Conservation (phyloP, 1,284 basidiomycete species). For the Austropuccinia psidii region DNA sequence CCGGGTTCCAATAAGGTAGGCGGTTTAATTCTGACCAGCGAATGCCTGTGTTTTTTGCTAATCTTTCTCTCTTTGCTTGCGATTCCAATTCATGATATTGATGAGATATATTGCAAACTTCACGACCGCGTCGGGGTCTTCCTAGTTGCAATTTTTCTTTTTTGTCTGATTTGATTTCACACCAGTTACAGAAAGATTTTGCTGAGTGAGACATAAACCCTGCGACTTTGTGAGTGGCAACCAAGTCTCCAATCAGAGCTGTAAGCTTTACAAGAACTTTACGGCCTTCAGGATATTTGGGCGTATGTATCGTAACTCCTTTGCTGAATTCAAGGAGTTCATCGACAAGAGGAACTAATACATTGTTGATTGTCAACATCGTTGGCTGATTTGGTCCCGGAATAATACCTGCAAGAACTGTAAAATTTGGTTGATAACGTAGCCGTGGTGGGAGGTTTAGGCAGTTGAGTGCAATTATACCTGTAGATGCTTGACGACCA, state of each 20-base stretch:
- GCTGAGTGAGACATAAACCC: neutral
- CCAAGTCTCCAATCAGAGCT: neutral
- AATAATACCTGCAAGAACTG: conserved; percentile 35
- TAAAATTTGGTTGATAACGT: conserved; percentile 20
- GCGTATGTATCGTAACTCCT: neutral
- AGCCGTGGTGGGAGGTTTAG: conserved; percentile 31
- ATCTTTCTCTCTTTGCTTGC: no score
- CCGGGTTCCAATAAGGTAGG: no score
- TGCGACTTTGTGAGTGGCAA: neutral
- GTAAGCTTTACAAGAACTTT: neutral
- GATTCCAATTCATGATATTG: no score
- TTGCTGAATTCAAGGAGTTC: conserved; percentile 31
- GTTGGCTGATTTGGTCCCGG: conserved; percentile 32
- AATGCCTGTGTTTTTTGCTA: no score
- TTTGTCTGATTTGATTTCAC: no score
- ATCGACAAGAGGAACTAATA: conserved; percentile 17
- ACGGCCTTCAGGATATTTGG: neutral
- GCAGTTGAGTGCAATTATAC: conserved; percentile 28
- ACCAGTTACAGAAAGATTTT: no score
- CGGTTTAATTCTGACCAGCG: no score
- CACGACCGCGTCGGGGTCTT: no score
- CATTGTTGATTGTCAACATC: conserved; percentile 30
- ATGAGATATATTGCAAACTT: no score
- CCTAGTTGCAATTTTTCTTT: no score
- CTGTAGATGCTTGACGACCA: conserved; percentile 29